phyloP scores from a whole-genome alignment of 2,329 filamentous ascomycete species.

The Ophiocordyceps robertsii region DNA sequence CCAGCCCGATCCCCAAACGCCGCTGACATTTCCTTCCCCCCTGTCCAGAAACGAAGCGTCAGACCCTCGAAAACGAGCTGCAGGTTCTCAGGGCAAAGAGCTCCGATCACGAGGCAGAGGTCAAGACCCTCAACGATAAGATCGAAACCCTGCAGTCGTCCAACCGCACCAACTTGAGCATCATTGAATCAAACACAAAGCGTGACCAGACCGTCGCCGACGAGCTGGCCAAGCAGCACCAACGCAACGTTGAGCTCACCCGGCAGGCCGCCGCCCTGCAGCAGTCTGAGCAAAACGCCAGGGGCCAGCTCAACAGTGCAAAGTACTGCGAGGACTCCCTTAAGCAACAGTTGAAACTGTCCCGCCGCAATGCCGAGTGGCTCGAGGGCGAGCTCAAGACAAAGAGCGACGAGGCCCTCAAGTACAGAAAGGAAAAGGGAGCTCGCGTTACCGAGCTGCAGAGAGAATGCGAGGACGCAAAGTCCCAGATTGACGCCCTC shows the following conservation, averaged over 20 bases:
- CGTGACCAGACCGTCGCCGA: conserved; percentile 76
- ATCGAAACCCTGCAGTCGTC: conserved; percentile 80
- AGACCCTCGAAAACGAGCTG: conserved; percentile 68
- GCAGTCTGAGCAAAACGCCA: conserved; percentile 69
- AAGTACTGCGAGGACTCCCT: conserved; percentile 86
- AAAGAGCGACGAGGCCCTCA: conserved; percentile 74
- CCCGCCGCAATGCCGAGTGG: conserved; percentile 87
- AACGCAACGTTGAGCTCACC: conserved; percentile 72
- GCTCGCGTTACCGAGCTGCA: conserved; percentile 80
- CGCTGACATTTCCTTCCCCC: background rate
- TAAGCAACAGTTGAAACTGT: conserved; percentile 78
- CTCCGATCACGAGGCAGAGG: conserved; percentile 59
- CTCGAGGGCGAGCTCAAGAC: conserved; percentile 84
- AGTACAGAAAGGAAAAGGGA: conserved; percentile 89
- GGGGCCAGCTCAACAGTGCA: conserved; percentile 64
- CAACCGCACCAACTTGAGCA: conserved; percentile 77
- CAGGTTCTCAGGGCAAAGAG: conserved; percentile 63
- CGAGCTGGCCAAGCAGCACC: conserved; percentile 78
- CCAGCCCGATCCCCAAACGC: background rate
- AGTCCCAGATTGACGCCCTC: conserved; percentile 61
- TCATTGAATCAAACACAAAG: conserved; percentile 80
- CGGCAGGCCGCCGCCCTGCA: conserved; percentile 73
- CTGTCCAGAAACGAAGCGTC: conserved; percentile 58
- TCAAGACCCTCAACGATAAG: conserved; percentile 65
- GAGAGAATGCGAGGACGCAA: conserved; percentile 75